Evolutionary conservation across 1,284 basidiomycete species (phyloP), one percentile per base, ranked within the genome.

Genomic region (Lignosus rhinocerotis): DNA sequence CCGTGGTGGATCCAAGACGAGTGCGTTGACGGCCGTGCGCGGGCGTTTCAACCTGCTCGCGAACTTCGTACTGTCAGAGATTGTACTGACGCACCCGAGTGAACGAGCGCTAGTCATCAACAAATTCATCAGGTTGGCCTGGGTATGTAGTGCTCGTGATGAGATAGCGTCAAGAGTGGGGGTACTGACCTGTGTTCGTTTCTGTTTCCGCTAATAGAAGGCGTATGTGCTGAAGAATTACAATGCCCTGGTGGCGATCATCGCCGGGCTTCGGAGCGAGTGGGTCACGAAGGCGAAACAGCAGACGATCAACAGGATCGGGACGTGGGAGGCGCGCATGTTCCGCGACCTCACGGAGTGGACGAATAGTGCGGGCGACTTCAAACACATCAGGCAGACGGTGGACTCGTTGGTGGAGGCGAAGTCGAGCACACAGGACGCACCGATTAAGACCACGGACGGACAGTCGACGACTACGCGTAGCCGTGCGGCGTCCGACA

Each of bases 51-150:
- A 95, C 69, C 75, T 96, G 55, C 84, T 93, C 67, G 87, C 88
- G 6, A 90, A 90, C 67, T 96, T 94, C 71, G 85, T 91, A 6
- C 80, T 87, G 16, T 90, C 90, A 19, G 93, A 95, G 74, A 82
- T 94, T 56, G 81, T 90, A 41, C 73, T 89, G 56, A 87, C 90
- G 2, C 81, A 80, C 32, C 86, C 85, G 10, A 74, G 78, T 55
- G 88, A 93, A 61, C 80, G 94, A 17, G 83, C 81, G 16, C 69
- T 80, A 44, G 75, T 96, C 31, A 82, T 93, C 55, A 79, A 78
- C 60, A 95, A 94, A 75, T 88, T 96, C 69, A 89, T 96, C 65
- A 86, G 92, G 33, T 78, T 96, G 60, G 93, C 94, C 46, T 94
- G 90, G 82, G 92, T 94, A 68, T 71, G 88, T 78, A 14, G 34